phyloP scores from a whole-genome alignment of 2,329 filamentous ascomycete species.

The Aspergillus melleus region DNA sequence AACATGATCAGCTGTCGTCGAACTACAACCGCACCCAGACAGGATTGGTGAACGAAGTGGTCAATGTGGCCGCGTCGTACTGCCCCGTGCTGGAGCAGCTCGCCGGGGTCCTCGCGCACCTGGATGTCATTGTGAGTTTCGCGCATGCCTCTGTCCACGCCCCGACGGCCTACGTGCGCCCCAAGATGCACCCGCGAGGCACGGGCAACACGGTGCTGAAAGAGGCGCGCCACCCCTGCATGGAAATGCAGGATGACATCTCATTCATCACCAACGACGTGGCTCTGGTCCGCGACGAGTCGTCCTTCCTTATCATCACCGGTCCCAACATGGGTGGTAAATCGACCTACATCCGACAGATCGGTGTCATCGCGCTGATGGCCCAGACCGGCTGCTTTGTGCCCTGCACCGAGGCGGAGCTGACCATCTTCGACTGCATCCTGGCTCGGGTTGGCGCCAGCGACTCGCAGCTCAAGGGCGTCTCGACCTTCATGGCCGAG shows the following conservation, averaged over 20 bases:
- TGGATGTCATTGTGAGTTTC: constrained; percentile 93
- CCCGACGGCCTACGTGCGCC: constrained; percentile 85
- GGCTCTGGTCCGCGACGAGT: constrained; percentile 71
- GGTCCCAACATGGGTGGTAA: constrained; percentile 99
- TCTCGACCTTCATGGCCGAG: constrained; percentile 99
- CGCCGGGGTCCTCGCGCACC: constrained; percentile 82
- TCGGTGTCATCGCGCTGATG: constrained; percentile 95
- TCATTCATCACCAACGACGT: constrained; percentile 99
- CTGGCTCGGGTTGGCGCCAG: constrained; percentile 93
- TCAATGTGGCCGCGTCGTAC: constrained; percentile 90
- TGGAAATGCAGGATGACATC: constrained; percentile 98
- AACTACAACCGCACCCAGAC: constrained; percentile 95
- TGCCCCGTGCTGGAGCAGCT: constrained; percentile 88
- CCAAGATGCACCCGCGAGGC: constrained; percentile 85
- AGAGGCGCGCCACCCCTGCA: constrained; percentile 92
- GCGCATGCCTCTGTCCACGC: constrained; percentile 93
- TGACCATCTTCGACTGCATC: constrained; percentile 96
- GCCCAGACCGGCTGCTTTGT: constrained; percentile 97
- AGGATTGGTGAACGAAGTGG: constrained; percentile 87
- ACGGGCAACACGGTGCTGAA: constrained; percentile 85
- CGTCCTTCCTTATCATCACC: constrained; percentile 93
- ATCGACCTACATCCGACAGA: constrained; percentile 96
- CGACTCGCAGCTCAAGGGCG: constrained; percentile 95
- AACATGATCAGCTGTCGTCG: constrained; percentile 89
- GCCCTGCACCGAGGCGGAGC: constrained; percentile 82